Percentiles rank a stretch among this genome's conserved stretches.
Conservation (phyloP, 495 filamentous ascomycete genomes). For the Alectoria sarmentosa region DNA sequence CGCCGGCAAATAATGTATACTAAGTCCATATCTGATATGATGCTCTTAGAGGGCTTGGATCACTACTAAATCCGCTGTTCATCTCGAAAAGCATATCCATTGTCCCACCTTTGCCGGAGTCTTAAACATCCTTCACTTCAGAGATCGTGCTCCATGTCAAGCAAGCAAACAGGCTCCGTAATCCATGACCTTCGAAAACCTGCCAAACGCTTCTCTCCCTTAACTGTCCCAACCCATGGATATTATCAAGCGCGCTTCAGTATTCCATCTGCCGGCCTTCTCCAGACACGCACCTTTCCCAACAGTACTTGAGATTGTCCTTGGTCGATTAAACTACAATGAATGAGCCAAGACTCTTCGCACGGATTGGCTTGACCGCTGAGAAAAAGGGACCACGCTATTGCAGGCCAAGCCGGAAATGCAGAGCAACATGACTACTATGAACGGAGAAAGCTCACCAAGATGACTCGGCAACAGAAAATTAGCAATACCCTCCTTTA, state of each 20-base stretch:
- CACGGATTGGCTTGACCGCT: not conserved
- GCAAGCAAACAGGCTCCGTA: not conserved
- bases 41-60: not conserved
- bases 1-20: constrained; percentile 8
- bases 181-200: not conserved
- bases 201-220: not conserved
- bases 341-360: not conserved
- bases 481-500: constrained; percentile 93
- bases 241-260: not conserved
- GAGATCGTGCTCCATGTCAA: not conserved
- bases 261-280: not conserved
- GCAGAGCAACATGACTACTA: not conserved
- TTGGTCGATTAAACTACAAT: not conserved
- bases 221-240: not conserved
- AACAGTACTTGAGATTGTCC: not conserved
- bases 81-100: not conserved
- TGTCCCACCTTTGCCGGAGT: not conserved
- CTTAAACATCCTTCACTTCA: not conserved
- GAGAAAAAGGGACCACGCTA: not conserved
- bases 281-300: not conserved
- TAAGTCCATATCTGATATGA: not conserved
- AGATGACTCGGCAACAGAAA: constrained; percentile 91
- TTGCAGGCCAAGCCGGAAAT: not conserved
- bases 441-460: constrained; percentile 40
- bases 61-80: not conserved